Evolutionary conservation across 495 filamentous ascomycete genomes (phyloP).

Genomic region (Penicillium chermesinum): DNA sequence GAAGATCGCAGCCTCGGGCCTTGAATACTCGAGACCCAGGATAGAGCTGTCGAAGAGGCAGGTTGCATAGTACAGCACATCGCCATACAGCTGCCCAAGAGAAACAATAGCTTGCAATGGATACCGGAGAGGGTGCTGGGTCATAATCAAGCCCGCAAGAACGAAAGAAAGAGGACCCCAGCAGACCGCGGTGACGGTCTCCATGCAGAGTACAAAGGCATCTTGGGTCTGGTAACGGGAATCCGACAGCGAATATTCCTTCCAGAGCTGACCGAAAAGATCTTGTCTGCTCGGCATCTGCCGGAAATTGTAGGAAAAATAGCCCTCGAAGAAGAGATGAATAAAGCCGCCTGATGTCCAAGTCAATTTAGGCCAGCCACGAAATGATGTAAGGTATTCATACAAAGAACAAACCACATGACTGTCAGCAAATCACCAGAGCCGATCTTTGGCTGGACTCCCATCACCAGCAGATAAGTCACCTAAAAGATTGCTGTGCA

Average conservation of each 20-base stretch:
- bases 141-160: constrained; percentile 56
- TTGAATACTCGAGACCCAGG: constrained; percentile 54
- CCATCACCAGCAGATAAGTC: constrained; percentile 44
- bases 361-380: background rate
- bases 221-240: constrained; percentile 76
- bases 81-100: constrained; percentile 80
- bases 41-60: constrained; percentile 60
- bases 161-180: constrained; percentile 81
- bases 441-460: constrained; percentile 41
- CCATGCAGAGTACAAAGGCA: constrained; percentile 76
- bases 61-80: constrained; percentile 78
- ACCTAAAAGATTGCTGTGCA: constrained; percentile 46
- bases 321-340: constrained; percentile 81
- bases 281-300: constrained; percentile 53
- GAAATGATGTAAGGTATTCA: constrained; percentile 12
- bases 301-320: constrained; percentile 63
- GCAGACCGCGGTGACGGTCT: constrained; percentile 75
- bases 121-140: constrained; percentile 58
- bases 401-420: constrained; percentile 64
- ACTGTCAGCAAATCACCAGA: constrained; percentile 49
- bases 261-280: constrained; percentile 77
- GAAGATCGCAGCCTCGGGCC: constrained; percentile 76
- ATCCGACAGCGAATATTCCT: constrained; percentile 80
- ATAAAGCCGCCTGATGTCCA: constrained; percentile 53
- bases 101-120: constrained; percentile 66